Percentiles rank a stretch among this genome's conserved stretches.
Conservation (phyloP, 208 protist genomes). For the Trichomonas tenax region DNA sequence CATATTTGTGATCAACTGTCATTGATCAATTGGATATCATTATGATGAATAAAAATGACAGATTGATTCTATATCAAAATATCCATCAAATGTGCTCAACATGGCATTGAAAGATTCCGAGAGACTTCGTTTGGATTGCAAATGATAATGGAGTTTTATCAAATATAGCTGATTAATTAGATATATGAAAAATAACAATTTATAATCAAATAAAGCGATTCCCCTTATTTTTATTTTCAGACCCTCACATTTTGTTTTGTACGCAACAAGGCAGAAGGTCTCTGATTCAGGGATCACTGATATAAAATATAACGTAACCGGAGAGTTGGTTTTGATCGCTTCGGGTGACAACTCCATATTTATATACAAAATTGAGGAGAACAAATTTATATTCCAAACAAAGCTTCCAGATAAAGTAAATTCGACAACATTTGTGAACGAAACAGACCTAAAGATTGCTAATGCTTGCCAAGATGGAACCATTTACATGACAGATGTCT, state of each 20-base stretch:
- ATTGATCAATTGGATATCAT: too few relatives aligned
- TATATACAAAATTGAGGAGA: background rate
- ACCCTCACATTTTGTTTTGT: background rate
- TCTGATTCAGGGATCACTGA: background rate
- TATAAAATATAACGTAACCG: background rate
- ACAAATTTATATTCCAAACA: background rate
- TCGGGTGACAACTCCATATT: background rate
- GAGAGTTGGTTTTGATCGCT: background rate
- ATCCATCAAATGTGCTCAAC: too few relatives aligned
- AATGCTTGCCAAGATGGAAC: background rate
- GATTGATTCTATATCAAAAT: too few relatives aligned
- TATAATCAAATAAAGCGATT: too few relatives aligned
- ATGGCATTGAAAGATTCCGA: too few relatives aligned
- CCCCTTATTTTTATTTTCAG: background rate
- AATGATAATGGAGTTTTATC: too few relatives aligned
- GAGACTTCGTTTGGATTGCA: too few relatives aligned
- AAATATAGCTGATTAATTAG: too few relatives aligned
- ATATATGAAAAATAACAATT: too few relatives aligned
- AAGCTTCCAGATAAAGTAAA: background rate
- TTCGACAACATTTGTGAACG: background rate
- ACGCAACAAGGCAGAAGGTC: background rate
- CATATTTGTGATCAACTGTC: too few relatives aligned
- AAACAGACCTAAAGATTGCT: background rate
- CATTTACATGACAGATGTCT: background rate
- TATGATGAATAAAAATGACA: too few relatives aligned